Base-by-base conservation (phyloP, 1,284 basidiomycete genomes). In the Clitocybe nebularis region DNA sequence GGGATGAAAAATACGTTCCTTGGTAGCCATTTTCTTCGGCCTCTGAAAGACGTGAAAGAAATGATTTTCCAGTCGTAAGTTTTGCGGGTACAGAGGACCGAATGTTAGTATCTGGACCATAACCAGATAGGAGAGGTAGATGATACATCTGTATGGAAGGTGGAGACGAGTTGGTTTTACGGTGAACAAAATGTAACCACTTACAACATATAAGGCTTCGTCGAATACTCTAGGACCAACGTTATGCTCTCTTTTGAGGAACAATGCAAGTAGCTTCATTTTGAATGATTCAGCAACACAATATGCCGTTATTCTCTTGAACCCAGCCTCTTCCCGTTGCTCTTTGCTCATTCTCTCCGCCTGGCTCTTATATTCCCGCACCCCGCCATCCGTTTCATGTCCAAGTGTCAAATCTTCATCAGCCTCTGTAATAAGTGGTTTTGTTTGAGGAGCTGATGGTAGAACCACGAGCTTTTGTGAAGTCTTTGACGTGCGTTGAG, bases 161-260 rank as follows among this genome's bases (percentile, higher is more conserved):
- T 40, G 37, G 16, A 39, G 30, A 16, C 11, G 13, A 16, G 6
- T 32, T 43, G 33, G 22, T 21, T 36, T 42, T 11, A 30, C 20
- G 43, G 19, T 39, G 17, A 34, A 38, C 34, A 52, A 9, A 39
- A 32, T 36, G 36, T 30, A n/a, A 26, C 19, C 26, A 79, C 87
- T 65, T 50, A 93, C 90, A 37, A 84, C 89, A 66, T 94, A 97
- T 49, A 93, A 69, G 2, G 93, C 93, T 63, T 97, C 93, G 59
- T 97, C 93, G 57, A 91, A 97, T 1, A 93, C 78, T 43, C 93
- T 74, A 0, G 93, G 92, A 1, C 77, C 74, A 7, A 95, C 92
- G 41, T 93, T 94, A 59, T 97, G 94, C 59, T 97, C 94, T 41
- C 93, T 72, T 62, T 93, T 93, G 59, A 96, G 61, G 56, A 94